Evolutionary conservation across 1,139 yeast genomes (phyloP).

Genomic region (Blastobotrys apis): DNA sequence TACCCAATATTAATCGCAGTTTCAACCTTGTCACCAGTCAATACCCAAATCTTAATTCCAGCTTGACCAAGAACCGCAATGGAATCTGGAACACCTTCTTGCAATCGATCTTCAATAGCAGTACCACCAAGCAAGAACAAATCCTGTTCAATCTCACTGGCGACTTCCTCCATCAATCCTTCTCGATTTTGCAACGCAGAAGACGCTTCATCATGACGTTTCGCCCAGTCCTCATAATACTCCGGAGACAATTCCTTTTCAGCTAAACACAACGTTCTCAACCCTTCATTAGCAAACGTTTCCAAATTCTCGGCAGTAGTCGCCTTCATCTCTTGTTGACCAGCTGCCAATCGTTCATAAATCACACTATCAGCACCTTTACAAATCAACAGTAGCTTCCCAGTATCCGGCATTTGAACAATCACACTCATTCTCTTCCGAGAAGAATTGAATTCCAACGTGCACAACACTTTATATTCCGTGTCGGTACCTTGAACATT

Average conservation of each 20-base stretch:
- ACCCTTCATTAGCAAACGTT: constrained; percentile 89
- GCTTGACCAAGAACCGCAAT: constrained; percentile 77
- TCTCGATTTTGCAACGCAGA: constrained; percentile 75
- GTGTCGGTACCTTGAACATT: constrained; percentile 67
- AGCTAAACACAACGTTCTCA: constrained; percentile 90
- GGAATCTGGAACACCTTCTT: constrained; percentile 91
- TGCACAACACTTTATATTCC: constrained; percentile 67
- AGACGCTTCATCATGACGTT: constrained; percentile 62
- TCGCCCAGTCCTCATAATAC: constrained; percentile 63
- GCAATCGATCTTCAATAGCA: constrained; percentile 92
- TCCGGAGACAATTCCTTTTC: constrained; percentile 63
- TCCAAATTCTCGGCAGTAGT: constrained; percentile 78
- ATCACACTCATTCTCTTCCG: constrained; percentile 97
- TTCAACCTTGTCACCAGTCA: constrained; percentile 94
- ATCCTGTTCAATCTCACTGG: constrained; percentile 71
- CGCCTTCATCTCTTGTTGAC: constrained; percentile 43
- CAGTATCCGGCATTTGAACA: constrained; percentile 52
- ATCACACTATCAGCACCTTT: constrained; percentile 96
- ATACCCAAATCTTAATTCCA: constrained; percentile 92
- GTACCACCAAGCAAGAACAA: constrained; percentile 82
- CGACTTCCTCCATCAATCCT: constrained; percentile 64
- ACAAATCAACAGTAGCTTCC: constrained; percentile 57
- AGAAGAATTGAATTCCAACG: constrained; percentile 80
- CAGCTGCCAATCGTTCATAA: constrained; percentile 51
- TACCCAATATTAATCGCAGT: constrained; percentile 96